A percentile compares a stretch with the other conserved stretches of the same genome.
These are phyloP conservation scores for Astrocystis sublimbata DNA, from an alignment of 495 filamentous ascomycete species.

Conservation along the genomic window DNA sequence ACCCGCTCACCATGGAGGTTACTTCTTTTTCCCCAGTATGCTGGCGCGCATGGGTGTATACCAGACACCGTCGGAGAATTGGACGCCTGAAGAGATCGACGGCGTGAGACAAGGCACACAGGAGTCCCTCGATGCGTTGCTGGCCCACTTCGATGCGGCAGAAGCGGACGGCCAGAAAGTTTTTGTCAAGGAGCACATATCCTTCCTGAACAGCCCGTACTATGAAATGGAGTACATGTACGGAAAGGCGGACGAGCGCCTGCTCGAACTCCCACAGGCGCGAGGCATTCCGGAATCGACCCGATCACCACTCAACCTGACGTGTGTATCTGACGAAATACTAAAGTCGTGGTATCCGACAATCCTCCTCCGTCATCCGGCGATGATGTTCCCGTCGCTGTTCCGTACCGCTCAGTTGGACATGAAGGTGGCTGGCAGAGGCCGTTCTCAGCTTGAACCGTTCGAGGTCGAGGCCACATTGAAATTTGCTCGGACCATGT, in stretches of 20 bases:
- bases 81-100: slow-evolving; percentile 29
- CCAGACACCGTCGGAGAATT: slow-evolving; percentile 29
- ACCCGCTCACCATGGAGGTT: slow-evolving; percentile 36
- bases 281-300: slow-evolving; percentile 8
- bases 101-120: slow-evolving; percentile 13
- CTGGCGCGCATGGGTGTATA: slow-evolving; percentile 7
- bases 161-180: slow-evolving; percentile 31
- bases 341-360: slow-evolving; percentile 38
- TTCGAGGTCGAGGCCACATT: slow-evolving; percentile 27
- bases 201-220: slow-evolving; percentile 23
- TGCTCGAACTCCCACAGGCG: background rate
- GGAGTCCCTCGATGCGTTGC: slow-evolving; percentile 31
- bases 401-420: slow-evolving; percentile 33
- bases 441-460: slow-evolving; percentile 16
- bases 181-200: slow-evolving; percentile 46
- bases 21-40: slow-evolving; percentile 39
- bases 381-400: slow-evolving; percentile 40
- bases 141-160: slow-evolving; percentile 30
- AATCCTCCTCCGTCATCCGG: slow-evolving; percentile 49
- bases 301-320: slow-evolving; percentile 38
- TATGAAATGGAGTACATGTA: slow-evolving; percentile 16
- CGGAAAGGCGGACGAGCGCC: background rate
- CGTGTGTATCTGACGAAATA: slow-evolving; percentile 41
- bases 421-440: slow-evolving; percentile 11
- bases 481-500: slow-evolving; percentile 38